Percentiles rank a stretch among this genome's conserved stretches.
phyloP scores from a whole-genome alignment of 495 filamentous ascomycete genomes.

The Penicillium diatomitis region DNA sequence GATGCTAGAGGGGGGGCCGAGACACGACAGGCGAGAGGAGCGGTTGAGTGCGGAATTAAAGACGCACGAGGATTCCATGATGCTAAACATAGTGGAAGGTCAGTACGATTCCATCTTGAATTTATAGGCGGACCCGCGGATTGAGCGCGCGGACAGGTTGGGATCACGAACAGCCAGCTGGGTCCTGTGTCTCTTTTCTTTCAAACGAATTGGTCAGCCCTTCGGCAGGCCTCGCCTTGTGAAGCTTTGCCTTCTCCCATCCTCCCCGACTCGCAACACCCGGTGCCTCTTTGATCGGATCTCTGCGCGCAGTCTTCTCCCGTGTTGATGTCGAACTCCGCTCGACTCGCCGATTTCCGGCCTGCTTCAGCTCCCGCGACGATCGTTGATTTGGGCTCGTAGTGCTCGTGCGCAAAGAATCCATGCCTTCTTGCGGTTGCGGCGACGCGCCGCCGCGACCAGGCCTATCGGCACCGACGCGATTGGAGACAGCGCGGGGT shows the following conservation, averaged over 20 bases:
- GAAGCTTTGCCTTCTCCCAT: conserved; percentile 35
- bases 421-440: conserved; percentile 26
- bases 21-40: conserved; percentile 78
- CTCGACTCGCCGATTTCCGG: conserved; percentile 29
- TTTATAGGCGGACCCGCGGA: not conserved
- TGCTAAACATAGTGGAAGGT: conserved; percentile 24
- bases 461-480: conserved; percentile 33
- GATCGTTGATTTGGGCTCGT: conserved; percentile 26
- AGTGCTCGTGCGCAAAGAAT: conserved; percentile 26
- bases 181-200: conserved; percentile 31
- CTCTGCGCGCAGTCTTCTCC: conserved; percentile 54
- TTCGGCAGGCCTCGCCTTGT: conserved; percentile 25
- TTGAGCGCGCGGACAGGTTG: not conserved
- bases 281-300: conserved; percentile 52
- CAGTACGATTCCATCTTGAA: conserved; percentile 4
- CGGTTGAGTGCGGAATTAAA: conserved; percentile 74
- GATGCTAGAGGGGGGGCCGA: conserved; percentile 75
- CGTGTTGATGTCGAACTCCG: conserved; percentile 49
- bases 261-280: conserved; percentile 33
- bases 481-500: conserved; percentile 39
- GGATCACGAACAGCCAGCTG: conserved; percentile 23
- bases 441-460: conserved; percentile 27
- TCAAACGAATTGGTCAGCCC: conserved; percentile 30
- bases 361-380: conserved; percentile 25
- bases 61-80: conserved; percentile 79